A percentile compares a stretch with the other conserved stretches of the same genome.
These are phyloP conservation scores for Mortierella sp. DNA, from an alignment of 371 early-diverging fungal species.

Conservation along the genomic window DNA sequence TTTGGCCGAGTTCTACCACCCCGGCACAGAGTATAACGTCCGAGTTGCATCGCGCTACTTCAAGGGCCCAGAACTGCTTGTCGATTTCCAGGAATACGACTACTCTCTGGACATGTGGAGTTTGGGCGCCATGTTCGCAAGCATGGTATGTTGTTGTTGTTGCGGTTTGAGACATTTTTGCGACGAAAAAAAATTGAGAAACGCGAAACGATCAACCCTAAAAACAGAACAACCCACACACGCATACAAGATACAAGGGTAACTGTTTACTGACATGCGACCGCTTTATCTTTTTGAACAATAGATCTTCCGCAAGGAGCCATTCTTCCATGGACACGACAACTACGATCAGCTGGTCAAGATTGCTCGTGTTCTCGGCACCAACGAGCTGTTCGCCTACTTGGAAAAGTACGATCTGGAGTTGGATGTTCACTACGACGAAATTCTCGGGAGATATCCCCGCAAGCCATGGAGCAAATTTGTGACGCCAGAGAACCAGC, in stretches of 20 bases:
- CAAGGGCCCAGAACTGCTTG: slow-evolving; percentile 99
- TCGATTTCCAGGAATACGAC: slow-evolving; percentile 98
- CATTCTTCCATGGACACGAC: slow-evolving; percentile 99
- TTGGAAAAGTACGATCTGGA: slow-evolving; percentile 96
- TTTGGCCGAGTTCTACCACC: slow-evolving; percentile 99
- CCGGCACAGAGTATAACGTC: slow-evolving; percentile 97
- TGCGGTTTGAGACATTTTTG: slow-evolving; percentile 3
- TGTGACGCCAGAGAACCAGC: slow-evolving; percentile 89
- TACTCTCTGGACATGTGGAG: slow-evolving; percentile 99
- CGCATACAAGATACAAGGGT: too few species aligned
- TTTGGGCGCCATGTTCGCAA: slow-evolving; percentile 99
- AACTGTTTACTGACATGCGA: neutral
- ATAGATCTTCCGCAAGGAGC: slow-evolving; percentile 97
- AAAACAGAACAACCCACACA: too few species aligned
- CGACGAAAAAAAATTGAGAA: neutral
- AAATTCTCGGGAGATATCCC: slow-evolving; percentile 90
- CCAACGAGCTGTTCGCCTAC: slow-evolving; percentile 91
- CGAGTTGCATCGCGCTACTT: slow-evolving; percentile 99
- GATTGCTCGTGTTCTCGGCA: slow-evolving; percentile 98
- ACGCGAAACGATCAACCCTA: neutral
- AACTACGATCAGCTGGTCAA: slow-evolving; percentile 99
- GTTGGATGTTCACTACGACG: slow-evolving; percentile 89
- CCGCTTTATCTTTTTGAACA: neutral
- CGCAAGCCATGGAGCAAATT: slow-evolving; percentile 96
- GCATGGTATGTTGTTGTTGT: slow-evolving; percentile 79